Percentiles rank a stretch among this genome's conserved stretches.
Evolutionary conservation across 2,329 filamentous ascomycete species (phyloP).

Genomic region (Pseudogymnoascus verrucosus): DNA sequence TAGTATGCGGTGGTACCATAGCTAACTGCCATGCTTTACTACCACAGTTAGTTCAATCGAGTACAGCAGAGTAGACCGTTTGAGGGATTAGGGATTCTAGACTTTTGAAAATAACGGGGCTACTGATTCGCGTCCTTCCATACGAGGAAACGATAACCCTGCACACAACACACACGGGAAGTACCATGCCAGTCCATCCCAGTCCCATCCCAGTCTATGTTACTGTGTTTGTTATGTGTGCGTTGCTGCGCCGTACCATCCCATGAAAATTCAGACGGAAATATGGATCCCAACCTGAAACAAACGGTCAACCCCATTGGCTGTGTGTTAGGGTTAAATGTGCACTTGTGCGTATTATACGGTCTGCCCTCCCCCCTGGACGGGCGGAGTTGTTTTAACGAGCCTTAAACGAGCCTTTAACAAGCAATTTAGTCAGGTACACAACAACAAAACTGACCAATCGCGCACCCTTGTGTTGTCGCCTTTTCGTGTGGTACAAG

Average conservation of each 20-base stretch:
- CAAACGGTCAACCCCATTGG: neutral
- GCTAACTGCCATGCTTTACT: neutral
- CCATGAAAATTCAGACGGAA: neutral
- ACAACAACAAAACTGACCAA: neutral
- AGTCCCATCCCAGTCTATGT: too few relatives aligned
- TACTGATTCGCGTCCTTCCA: neutral
- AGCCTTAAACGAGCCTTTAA: neutral
- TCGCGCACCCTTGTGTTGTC: neutral
- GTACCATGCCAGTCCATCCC: neutral
- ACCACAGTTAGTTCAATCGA: too few relatives aligned
- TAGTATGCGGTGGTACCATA: neutral
- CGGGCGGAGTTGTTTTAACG: neutral
- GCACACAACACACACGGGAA: neutral
- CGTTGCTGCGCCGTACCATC: neutral
- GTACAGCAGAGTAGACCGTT: too few relatives aligned
- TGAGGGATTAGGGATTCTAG: neutral
- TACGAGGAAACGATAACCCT: neutral
- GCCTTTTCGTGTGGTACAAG: neutral
- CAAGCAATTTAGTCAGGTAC: neutral
- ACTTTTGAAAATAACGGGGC: neutral
- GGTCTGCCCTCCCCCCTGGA: neutral
- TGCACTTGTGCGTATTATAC: neutral
- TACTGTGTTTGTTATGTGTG: too few relatives aligned
- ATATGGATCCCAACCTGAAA: neutral
- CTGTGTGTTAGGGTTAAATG: neutral